Evolutionary conservation across 2,329 filamentous ascomycete genomes (phyloP), one percentile per base, ranked within the genome.

Genomic region (Hypoxylon sp.): DNA sequence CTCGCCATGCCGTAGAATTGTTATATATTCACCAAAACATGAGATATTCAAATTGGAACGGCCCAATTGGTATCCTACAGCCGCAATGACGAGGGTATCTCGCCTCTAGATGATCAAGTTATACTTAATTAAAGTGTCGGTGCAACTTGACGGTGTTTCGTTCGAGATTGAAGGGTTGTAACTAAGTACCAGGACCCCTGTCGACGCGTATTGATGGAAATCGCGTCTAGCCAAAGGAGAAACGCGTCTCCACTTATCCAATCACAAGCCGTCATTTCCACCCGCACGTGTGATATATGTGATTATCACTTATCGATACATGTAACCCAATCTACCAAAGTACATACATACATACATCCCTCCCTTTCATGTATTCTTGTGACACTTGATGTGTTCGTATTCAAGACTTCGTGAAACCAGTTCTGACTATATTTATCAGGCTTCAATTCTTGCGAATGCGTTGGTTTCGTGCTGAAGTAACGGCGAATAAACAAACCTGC

Each of bases 1-100:
- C 82, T 81, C 53, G 84, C 81, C 86, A 88, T 88, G 52, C 48
- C 41, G 14, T 38, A n/a, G 17, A 43, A 43, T 49, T 46, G 41
- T n/a, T 61, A 11, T 59, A 13, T 41, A 28, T 50, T 62, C 10
- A 30, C 34, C 28, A 48, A 13, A 66, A 17, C n/a, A 45, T 56
- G 10, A 30, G 17, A 21, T 28, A 36, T 48, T 21, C 5, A 51
- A 21, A 17, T 45, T 5, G 30, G 21, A 34, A n/a, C 17, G 7
- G 7, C 2, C 13, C 34, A 63, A 57, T 57, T 57, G 45, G 10
- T 23, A 25, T 43, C 23, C 17, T 30, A 38, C 3, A 41, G 14
- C 5, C 38, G 32, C 34, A 30, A 50, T 3, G n/a, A 5, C 23
- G 25, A 50, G 38, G 11, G n/a, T n/a, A 13, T 46, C 19, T 9